Conservation (phyloP, 2,329 filamentous ascomycete species). For the Thelonectria rubi region DNA sequence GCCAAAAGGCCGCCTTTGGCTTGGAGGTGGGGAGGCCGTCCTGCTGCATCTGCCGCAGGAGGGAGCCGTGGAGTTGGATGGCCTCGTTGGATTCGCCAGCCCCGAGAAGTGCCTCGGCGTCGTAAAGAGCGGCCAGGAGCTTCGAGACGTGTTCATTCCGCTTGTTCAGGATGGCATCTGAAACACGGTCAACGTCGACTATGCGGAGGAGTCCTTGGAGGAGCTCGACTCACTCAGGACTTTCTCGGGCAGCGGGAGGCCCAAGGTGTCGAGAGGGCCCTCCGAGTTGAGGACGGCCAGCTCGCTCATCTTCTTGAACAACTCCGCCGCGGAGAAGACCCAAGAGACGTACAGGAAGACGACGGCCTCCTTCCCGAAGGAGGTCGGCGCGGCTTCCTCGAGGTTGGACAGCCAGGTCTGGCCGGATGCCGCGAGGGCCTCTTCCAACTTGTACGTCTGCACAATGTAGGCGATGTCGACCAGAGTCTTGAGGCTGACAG, state of each 20-base stretch:
- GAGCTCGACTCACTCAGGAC: neutral
- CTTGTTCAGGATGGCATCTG: neutral
- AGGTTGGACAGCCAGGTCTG: constrained; percentile 10
- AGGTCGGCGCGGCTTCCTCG: neutral
- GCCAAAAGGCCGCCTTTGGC: neutral
- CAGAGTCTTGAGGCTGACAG: neutral
- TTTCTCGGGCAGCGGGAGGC: neutral
- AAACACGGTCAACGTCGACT: neutral
- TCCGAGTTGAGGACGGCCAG: neutral
- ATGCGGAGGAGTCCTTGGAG: neutral
- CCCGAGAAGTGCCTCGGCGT: neutral
- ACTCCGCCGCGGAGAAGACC: neutral
- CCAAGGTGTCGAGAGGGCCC: neutral
- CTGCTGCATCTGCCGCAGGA: neutral
- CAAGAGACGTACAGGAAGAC: constrained; percentile 8
- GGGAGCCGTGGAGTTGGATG: neutral
- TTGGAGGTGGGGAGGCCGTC: neutral
- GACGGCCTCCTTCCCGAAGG: neutral
- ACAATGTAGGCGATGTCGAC: constrained; percentile 14
- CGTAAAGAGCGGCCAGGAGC: neutral
- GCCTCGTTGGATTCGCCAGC: neutral
- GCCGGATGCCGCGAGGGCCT: neutral
- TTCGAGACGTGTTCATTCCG: neutral
- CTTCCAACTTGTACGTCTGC: constrained; percentile 24
- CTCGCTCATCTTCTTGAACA: constrained; percentile 3